Conservation (phyloP, 1,139 yeast species). For the Zygosaccharomyces sapae region DNA sequence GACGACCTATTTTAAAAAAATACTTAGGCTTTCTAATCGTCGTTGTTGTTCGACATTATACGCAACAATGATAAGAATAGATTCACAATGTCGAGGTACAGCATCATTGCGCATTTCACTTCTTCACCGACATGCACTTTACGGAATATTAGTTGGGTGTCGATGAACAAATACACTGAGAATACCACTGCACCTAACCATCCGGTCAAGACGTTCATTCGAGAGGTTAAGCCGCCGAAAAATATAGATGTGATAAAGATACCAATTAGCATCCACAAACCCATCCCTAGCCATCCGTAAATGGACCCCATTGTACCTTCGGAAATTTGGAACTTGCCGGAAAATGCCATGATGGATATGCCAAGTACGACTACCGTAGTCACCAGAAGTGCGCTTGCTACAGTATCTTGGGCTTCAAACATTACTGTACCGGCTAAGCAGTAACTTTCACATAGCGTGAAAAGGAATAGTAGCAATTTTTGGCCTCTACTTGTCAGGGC, state of each 20-base stretch:
- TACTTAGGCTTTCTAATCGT: too few species aligned
- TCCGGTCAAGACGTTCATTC: slow-evolving; percentile 61
- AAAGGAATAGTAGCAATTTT: slow-evolving; percentile 54
- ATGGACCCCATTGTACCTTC: slow-evolving; percentile 61
- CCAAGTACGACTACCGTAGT: slow-evolving; percentile 71
- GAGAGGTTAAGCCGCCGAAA: slow-evolving; percentile 59
- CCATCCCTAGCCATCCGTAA: slow-evolving; percentile 46
- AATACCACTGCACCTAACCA: slow-evolving; percentile 72
- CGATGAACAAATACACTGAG: slow-evolving; percentile 68
- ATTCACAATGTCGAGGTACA: slow-evolving; percentile 78
- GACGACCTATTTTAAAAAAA: too few species aligned
- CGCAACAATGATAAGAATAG: slow-evolving; percentile 74
- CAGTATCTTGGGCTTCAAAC: slow-evolving; percentile 57
- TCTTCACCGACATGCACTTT: slow-evolving; percentile 84
- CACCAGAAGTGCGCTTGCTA: slow-evolving; percentile 66
- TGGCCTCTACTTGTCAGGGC: slow-evolving; percentile 39
- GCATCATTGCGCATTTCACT: slow-evolving; percentile 67
- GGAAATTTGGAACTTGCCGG: slow-evolving; percentile 75
- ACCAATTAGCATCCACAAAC: slow-evolving; percentile 66
- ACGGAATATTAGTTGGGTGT: slow-evolving; percentile 78
- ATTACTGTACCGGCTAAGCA: slow-evolving; percentile 66
- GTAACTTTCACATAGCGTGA: slow-evolving; percentile 74
- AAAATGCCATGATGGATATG: slow-evolving; percentile 71
- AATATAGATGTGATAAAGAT: slow-evolving; percentile 67
- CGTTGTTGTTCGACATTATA: slow-evolving; percentile 51